Conservation (phyloP, 768 basidiomycete species). For the Lactarius psammicola region DNA sequence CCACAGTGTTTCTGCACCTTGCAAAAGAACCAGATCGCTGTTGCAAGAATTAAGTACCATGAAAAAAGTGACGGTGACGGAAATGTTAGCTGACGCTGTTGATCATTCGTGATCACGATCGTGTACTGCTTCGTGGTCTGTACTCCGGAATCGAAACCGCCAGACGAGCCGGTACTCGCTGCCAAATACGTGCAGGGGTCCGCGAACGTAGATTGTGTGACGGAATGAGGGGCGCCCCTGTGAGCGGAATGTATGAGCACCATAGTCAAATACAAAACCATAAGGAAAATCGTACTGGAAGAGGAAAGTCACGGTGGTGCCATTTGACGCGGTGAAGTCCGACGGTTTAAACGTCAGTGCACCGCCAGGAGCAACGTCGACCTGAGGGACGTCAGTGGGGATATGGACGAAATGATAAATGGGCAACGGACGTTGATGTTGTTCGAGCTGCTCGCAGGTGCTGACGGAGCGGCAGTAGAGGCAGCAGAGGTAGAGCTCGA, state of each 20-base stretch:
- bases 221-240: slow-evolving; percentile 31
- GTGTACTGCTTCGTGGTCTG: slow-evolving; percentile 41
- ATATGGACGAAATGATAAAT: neutral
- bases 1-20: slow-evolving; percentile 49
- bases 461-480: slow-evolving; percentile 35
- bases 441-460: slow-evolving; percentile 28
- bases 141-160: slow-evolving; percentile 58
- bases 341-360: slow-evolving; percentile 45
- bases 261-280: neutral
- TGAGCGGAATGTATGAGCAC: slow-evolving; percentile 4
- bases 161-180: slow-evolving; percentile 34
- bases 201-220: slow-evolving; percentile 35
- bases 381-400: slow-evolving; percentile 33
- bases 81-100: slow-evolving; percentile 40
- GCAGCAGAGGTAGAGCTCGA: slow-evolving; percentile 25
- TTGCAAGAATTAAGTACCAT: neutral
- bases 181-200: slow-evolving; percentile 42
- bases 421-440: slow-evolving; percentile 26
- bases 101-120: slow-evolving; percentile 49
- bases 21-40: slow-evolving; percentile 60
- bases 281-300: slow-evolving; percentile 41
- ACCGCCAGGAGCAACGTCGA: slow-evolving; percentile 44
- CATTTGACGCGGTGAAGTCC: slow-evolving; percentile 49
- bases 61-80: neutral
- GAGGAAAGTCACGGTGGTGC: slow-evolving; percentile 53